Evolutionary conservation across 176 grass and related monocot genomes (phyloP).

Genomic region (Avena insularis): DNA sequence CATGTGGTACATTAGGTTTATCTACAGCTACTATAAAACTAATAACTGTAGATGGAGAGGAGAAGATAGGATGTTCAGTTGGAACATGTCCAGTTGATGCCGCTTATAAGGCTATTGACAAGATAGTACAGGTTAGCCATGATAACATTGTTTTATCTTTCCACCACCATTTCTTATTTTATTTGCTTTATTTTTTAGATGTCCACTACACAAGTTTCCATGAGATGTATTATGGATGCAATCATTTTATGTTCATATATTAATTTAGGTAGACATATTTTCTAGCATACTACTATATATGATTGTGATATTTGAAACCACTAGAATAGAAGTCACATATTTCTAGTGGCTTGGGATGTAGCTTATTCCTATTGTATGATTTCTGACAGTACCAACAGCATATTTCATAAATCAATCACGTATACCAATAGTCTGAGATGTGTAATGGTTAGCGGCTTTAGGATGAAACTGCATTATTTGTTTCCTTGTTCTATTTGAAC

Average conservation of each 20-base stretch:
- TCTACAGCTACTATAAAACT: slow-evolving; percentile 95
- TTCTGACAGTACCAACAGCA: no score
- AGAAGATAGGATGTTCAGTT: slow-evolving; percentile 77
- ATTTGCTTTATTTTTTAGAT: no score
- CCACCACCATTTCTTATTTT: neutral
- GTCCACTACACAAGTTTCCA: no score
- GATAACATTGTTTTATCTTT: slow-evolving; percentile 8
- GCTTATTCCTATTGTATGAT: no score
- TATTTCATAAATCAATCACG: no score
- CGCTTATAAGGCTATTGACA: slow-evolving; percentile 93
- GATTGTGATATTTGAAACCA: neutral
- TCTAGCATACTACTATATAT: neutral
- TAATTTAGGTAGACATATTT: neutral
- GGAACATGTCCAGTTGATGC: slow-evolving; percentile 95
- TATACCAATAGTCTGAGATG: neutral
- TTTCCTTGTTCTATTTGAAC: no score
- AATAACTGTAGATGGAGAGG: slow-evolving; percentile 67
- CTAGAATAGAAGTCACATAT: neutral
- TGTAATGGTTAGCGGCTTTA: no score
- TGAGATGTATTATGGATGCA: no score
- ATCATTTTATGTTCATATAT: no score
- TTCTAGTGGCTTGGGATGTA: neutral
- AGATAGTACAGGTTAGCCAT: slow-evolving; percentile 75
- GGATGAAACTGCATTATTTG: no score
- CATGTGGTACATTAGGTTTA: slow-evolving; percentile 90